These are phyloP conservation scores for Dipteronia dyeriana DNA, from an alignment of 345 rosid species.

Conservation along the genomic window DNA sequence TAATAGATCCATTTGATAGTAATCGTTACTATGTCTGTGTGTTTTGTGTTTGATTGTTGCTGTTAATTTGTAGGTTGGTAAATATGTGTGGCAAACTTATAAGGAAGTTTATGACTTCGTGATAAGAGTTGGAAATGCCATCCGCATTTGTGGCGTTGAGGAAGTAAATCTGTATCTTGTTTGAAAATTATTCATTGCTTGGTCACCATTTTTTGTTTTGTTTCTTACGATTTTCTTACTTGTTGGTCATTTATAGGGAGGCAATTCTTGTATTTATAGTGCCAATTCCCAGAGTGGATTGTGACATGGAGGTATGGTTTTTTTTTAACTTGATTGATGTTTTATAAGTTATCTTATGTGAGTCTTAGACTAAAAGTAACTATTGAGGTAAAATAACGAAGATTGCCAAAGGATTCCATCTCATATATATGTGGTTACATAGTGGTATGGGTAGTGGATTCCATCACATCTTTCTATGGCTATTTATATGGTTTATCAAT, in stretches of 20 bases:
- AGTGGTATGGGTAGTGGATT: neutral
- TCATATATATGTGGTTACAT: neutral
- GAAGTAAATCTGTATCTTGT: slow-evolving; percentile 45
- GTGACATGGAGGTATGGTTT: slow-evolving; percentile 87
- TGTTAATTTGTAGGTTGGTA: slow-evolving; percentile 59
- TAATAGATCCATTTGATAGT: slow-evolving; percentile 1
- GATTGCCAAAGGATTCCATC: neutral
- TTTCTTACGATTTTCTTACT: neutral
- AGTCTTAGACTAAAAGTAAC: neutral
- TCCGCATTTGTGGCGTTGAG: slow-evolving; percentile 75
- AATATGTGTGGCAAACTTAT: slow-evolving; percentile 88
- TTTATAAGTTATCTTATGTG: neutral
- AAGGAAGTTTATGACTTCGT: slow-evolving; percentile 77
- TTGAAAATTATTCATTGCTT: neutral
- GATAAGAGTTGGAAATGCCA: slow-evolving; percentile 78
- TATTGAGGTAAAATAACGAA: neutral
- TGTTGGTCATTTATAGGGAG: slow-evolving; percentile 49
- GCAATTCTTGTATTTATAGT: slow-evolving; percentile 90
- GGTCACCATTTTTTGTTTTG: neutral
- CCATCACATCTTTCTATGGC: too few species aligned
- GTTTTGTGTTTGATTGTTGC: neutral
- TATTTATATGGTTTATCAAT: neutral
- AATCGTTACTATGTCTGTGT: neutral
- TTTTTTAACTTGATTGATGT: slow-evolving; percentile 13
- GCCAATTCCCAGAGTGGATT: slow-evolving; percentile 91